phyloP scores from a whole-genome alignment of 164 flowering plant species.

The Warburgia ugandensis region DNA sequence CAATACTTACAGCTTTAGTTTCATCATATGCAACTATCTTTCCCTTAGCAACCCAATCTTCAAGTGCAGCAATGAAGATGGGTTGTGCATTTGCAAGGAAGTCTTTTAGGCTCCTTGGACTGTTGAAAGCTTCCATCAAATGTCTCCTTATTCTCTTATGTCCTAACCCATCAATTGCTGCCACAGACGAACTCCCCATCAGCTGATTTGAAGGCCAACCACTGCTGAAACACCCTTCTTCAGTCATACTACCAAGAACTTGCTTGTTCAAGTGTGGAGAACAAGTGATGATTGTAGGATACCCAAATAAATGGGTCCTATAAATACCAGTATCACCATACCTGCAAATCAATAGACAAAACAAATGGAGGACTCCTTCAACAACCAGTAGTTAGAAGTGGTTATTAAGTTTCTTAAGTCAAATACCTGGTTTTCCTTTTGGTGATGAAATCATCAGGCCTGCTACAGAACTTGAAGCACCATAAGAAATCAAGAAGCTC shows the following conservation, averaged over 20 bases:
- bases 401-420: too few species aligned
- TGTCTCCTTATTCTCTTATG: conserved; percentile 11
- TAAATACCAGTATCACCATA: conserved; percentile 11
- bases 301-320: conserved; percentile 16
- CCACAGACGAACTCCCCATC: conserved; percentile 6
- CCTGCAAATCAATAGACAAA: conserved; percentile 3
- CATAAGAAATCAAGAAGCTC: conserved; percentile 14
- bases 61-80: conserved; percentile 7
- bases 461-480: conserved; percentile 15
- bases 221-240: conserved; percentile 11
- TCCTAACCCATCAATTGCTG: conserved; percentile 3
- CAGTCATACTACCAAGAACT: conserved; percentile 13
- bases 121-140: conserved; percentile 16
- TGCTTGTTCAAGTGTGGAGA: conserved; percentile 10
- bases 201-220: conserved; percentile 17
- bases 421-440: conserved; percentile 15
- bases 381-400: too few species aligned
- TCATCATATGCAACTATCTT: conserved; percentile 12
- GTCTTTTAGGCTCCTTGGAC: conserved; percentile 9
- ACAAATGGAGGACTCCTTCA: background rate
- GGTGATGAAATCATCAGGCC: conserved; percentile 16
- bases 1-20: conserved; percentile 9
- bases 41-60: conserved; percentile 12
- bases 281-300: conserved; percentile 10
- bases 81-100: conserved; percentile 8